phyloP scores from a whole-genome alignment of 1,139 yeast genomes.

The Candida gigantensis region DNA sequence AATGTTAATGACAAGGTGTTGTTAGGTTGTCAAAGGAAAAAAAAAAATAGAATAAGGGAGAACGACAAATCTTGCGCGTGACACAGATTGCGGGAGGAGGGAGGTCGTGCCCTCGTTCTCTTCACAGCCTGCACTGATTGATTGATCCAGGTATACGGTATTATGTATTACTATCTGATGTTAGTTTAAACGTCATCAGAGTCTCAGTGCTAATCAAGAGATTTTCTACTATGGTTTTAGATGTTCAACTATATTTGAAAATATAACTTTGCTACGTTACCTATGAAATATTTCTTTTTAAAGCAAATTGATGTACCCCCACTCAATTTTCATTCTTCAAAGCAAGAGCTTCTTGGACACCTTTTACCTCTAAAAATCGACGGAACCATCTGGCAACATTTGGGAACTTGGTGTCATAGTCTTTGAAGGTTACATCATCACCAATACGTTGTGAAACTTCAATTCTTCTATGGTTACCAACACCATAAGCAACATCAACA shows the following conservation, averaged over 20 bases:
- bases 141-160: too few relatives aligned
- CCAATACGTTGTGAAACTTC: slow-evolving; percentile 8
- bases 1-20: too few relatives aligned
- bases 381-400: slow-evolving; percentile 11
- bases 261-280: not conserved
- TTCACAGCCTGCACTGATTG: too few relatives aligned
- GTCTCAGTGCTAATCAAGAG: too few relatives aligned
- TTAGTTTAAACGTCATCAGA: too few relatives aligned
- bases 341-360: slow-evolving; percentile 7
- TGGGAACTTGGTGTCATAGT: slow-evolving; percentile 10
- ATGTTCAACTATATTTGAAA: not conserved
- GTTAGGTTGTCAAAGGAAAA: slow-evolving; percentile 4
- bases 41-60: not conserved
- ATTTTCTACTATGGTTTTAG: too few relatives aligned
- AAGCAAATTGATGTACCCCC: not conserved
- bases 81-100: slow-evolving; percentile 1
- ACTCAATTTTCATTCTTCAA: not conserved
- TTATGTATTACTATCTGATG: too few relatives aligned
- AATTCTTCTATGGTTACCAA: slow-evolving; percentile 11
- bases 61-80: too few relatives aligned
- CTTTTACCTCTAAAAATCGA: slow-evolving; percentile 8
- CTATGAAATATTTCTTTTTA: not conserved
- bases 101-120: too few relatives aligned
- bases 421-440: slow-evolving; percentile 5
- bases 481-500: slow-evolving; percentile 13